Evolutionary conservation across 331 rosid genomes (phyloP).

Genomic region (Saraca asoca): DNA sequence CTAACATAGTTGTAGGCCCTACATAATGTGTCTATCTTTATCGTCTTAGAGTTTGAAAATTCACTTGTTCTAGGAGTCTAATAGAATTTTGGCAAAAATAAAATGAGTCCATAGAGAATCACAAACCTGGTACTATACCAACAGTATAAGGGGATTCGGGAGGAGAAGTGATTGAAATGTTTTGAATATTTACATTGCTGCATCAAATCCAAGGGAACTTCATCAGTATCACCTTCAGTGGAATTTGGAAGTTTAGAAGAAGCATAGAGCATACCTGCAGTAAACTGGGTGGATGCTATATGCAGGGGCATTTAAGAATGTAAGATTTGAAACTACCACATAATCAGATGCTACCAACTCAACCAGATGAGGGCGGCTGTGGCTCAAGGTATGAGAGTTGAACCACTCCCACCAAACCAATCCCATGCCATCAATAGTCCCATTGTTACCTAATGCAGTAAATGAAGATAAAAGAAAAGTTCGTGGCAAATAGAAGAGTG

Average conservation of each 20-base stretch:
- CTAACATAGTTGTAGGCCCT: too few species aligned
- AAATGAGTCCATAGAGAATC: slow-evolving; percentile 28
- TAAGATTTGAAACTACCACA: slow-evolving; percentile 88
- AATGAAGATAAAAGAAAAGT: slow-evolving; percentile 32
- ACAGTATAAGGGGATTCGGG: slow-evolving; percentile 76
- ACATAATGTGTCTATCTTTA: too few species aligned
- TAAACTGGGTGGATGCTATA: slow-evolving; percentile 91
- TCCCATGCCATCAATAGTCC: slow-evolving; percentile 91
- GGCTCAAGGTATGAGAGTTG: slow-evolving; percentile 62
- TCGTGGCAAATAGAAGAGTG: background rate
- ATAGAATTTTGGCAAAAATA: background rate
- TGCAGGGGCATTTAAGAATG: slow-evolving; percentile 87
- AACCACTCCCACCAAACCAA: slow-evolving; percentile 95
- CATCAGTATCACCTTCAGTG: slow-evolving; percentile 9
- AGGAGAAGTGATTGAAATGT: slow-evolving; percentile 76
- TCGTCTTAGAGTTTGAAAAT: too few species aligned
- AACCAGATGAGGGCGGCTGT: slow-evolving; percentile 93
- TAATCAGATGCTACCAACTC: slow-evolving; percentile 62
- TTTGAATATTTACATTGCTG: slow-evolving; percentile 83
- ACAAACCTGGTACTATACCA: slow-evolving; percentile 96
- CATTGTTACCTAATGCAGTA: slow-evolving; percentile 70
- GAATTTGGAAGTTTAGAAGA: slow-evolving; percentile 28
- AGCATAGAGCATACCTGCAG: slow-evolving; percentile 69
- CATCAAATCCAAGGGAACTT: slow-evolving; percentile 38
- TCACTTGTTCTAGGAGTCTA: too few species aligned